Evolutionary conservation across 148 eudicot genomes (phyloP).

Genomic region (Chenopodium album): DNA sequence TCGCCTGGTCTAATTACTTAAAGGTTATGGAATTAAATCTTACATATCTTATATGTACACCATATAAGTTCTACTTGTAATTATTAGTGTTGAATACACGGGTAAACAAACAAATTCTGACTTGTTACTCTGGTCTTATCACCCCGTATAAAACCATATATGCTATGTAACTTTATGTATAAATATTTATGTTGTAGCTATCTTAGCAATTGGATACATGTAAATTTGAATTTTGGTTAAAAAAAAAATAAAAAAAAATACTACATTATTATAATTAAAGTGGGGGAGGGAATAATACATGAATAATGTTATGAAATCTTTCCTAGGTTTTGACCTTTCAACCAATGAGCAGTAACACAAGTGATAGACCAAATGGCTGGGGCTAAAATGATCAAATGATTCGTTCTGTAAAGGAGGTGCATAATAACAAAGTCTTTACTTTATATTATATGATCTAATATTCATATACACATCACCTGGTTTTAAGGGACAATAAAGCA

Average conservation of each 20-base stretch:
- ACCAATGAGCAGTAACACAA: background rate
- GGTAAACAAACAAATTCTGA: no score
- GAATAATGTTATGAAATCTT: background rate
- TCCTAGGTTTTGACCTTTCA: constrained; percentile 16
- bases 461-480: constrained; percentile 9
- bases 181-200: no score
- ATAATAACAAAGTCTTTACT: background rate
- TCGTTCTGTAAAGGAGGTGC: constrained; percentile 14
- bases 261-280: background rate
- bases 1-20: no score
- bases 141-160: no score
- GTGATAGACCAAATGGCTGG: background rate
- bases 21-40: no score
- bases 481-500: constrained; percentile 19
- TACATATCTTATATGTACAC: no score
- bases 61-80: no score
- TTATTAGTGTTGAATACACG: no score
- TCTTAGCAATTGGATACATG: background rate
- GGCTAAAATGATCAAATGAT: constrained; percentile 10
- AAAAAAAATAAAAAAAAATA: background rate
- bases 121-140: no score
- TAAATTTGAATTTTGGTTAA: background rate
- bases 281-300: background rate
- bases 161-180: no score
- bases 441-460: background rate